phyloP scores from a whole-genome alignment of 345 rosid genomes.

The Eucalyptus albens region DNA sequence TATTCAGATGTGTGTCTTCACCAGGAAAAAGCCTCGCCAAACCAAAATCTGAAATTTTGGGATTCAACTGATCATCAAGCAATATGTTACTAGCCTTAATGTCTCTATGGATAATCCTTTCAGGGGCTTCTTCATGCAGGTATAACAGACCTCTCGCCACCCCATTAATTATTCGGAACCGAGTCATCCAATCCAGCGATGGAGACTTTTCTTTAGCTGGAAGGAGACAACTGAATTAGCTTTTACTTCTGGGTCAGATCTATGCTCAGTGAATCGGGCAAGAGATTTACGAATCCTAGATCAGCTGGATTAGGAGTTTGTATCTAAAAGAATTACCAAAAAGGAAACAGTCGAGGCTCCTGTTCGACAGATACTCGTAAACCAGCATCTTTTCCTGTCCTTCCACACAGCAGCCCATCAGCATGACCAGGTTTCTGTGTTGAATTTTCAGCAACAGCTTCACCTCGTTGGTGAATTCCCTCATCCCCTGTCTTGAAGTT shows the following conservation, averaged over 20 bases:
- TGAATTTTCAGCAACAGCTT: conserved; percentile 56
- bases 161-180: conserved; percentile 49
- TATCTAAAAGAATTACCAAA: conserved; percentile 28
- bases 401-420: conserved; percentile 61
- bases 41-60: conserved; percentile 85
- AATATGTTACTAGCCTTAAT: conserved; percentile 67
- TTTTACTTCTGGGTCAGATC: not conserved
- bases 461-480: conserved; percentile 68
- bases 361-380: conserved; percentile 72
- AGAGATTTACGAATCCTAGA: not conserved
- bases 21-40: conserved; percentile 81
- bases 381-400: conserved; percentile 73
- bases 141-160: conserved; percentile 70
- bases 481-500: conserved; percentile 54
- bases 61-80: conserved; percentile 51
- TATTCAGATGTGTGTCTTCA: conserved; percentile 67
- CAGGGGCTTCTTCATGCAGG: conserved; percentile 75
- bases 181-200: conserved; percentile 42
- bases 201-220: conserved; percentile 39
- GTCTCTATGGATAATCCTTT: conserved; percentile 74
- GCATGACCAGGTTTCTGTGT: conserved; percentile 62
- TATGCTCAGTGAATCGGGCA: not conserved
- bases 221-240: not conserved
- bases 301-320: not conserved
- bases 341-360: conserved; percentile 58